Percentiles rank a stretch among this genome's conserved stretches.
phyloP scores from a whole-genome alignment of 2,329 filamentous ascomycete species.

The Diaporthe ampelina region DNA sequence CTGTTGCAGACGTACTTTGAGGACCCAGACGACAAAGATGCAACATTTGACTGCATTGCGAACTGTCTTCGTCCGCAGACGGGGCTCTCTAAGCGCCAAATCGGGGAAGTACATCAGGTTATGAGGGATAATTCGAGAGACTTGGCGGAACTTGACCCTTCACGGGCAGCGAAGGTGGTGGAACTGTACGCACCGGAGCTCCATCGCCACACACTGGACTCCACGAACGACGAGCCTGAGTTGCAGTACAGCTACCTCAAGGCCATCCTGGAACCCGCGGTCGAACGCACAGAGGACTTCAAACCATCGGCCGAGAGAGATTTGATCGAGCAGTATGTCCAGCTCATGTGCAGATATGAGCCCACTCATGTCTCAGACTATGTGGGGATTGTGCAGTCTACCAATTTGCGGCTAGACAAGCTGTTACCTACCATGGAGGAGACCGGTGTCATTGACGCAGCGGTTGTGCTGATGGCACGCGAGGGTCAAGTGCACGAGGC shows the following conservation, averaged over 20 bases:
- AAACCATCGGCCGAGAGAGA: slow-evolving; percentile 61
- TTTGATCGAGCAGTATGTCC: slow-evolving; percentile 87
- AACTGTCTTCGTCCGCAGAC: slow-evolving; percentile 79
- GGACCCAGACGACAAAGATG: slow-evolving; percentile 81
- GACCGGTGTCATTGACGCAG: slow-evolving; percentile 91
- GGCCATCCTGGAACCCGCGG: slow-evolving; percentile 77
- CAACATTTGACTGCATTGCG: slow-evolving; percentile 83
- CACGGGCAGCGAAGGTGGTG: slow-evolving; percentile 75
- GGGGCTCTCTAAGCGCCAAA: slow-evolving; percentile 76
- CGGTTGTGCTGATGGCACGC: slow-evolving; percentile 89
- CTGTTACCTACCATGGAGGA: slow-evolving; percentile 91
- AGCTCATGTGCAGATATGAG: slow-evolving; percentile 90
- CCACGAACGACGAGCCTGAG: slow-evolving; percentile 71
- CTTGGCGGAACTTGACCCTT: slow-evolving; percentile 76
- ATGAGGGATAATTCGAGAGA: slow-evolving; percentile 75
- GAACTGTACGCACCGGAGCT: slow-evolving; percentile 73
- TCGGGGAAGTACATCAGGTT: slow-evolving; percentile 77
- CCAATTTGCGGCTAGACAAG: slow-evolving; percentile 83
- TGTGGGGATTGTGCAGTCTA: slow-evolving; percentile 80
- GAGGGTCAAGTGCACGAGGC: slow-evolving; percentile 87
- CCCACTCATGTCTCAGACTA: slow-evolving; percentile 88
- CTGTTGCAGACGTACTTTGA: slow-evolving; percentile 88
- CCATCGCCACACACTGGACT: slow-evolving; percentile 75
- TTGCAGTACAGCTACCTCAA: slow-evolving; percentile 83
- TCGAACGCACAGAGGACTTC: slow-evolving; percentile 52